Conservation (phyloP, 352 stramenopile genomes). For the Pythium apleroticum region DNA sequence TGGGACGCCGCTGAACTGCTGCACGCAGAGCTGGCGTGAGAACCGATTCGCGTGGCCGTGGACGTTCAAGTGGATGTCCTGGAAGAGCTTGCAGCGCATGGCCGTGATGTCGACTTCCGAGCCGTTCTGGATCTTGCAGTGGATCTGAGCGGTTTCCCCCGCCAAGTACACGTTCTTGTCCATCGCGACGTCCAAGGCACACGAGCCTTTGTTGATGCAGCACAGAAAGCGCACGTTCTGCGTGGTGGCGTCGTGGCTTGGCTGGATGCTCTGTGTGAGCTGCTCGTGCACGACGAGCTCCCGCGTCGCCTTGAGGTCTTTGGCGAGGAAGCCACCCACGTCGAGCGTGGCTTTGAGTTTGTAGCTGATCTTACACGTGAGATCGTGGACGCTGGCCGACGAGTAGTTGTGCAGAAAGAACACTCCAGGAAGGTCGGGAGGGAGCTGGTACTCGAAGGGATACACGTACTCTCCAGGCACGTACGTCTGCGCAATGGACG, state of each 20-base stretch:
- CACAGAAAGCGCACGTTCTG: constrained; percentile 38
- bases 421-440: constrained; percentile 31
- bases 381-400: constrained; percentile 10
- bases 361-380: constrained; percentile 35
- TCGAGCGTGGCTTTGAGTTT: constrained; percentile 38
- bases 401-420: constrained; percentile 23
- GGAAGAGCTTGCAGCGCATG: constrained; percentile 34
- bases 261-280: constrained; percentile 26
- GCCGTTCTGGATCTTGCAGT: constrained; percentile 38
- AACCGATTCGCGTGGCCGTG: constrained; percentile 15
- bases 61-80: constrained; percentile 26
- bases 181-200: constrained; percentile 33
- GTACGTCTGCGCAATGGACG: constrained; percentile 21
- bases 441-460: constrained; percentile 40
- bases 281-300: constrained; percentile 35
- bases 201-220: constrained; percentile 41
- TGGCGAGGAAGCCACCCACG: constrained; percentile 33
- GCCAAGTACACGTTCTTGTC: constrained; percentile 39
- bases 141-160: constrained; percentile 33
- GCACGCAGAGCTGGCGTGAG: constrained; percentile 20
- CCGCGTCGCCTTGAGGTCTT: constrained; percentile 33
- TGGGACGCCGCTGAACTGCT: constrained; percentile 26
- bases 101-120: constrained; percentile 33
- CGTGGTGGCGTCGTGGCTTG: constrained; percentile 28
- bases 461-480: constrained; percentile 37